Percentiles rank a stretch among this genome's conserved stretches.
These are phyloP conservation scores for Fusarium pininemorale DNA, from an alignment of 2,329 filamentous ascomycete genomes.

Conservation along the genomic window DNA sequence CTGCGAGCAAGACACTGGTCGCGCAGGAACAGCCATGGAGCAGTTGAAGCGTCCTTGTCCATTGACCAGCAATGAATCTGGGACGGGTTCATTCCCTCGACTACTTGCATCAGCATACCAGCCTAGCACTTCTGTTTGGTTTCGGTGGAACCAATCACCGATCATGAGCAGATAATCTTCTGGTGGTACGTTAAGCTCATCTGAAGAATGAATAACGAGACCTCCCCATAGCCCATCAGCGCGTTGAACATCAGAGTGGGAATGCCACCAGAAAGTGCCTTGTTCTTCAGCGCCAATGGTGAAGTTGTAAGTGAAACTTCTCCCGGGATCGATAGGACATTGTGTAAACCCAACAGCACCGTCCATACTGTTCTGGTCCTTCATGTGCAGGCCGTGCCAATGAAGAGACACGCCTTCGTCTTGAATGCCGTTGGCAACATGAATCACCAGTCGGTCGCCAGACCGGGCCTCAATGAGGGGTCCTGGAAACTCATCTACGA, in stretches of 20 bases:
- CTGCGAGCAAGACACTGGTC: background rate
- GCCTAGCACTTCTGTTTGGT: background rate
- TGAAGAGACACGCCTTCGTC: background rate
- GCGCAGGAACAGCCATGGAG: background rate
- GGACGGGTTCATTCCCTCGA: constrained; percentile 8
- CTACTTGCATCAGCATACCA: constrained; percentile 8
- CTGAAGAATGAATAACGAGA: background rate
- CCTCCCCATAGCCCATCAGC: constrained; percentile 6
- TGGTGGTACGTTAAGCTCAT: accelerated
- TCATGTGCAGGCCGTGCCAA: background rate
- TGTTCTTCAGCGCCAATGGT: background rate
- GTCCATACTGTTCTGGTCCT: background rate
- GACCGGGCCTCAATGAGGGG: background rate
- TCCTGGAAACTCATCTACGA: background rate
- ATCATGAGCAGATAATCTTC: background rate
- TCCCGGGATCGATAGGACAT: accelerated
- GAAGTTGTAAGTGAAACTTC: background rate
- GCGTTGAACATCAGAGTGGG: background rate
- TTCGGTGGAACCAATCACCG: background rate
- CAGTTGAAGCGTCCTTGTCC: background rate
- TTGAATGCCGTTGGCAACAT: background rate
- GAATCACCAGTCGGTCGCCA: background rate
- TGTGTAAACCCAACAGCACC: constrained; percentile 8
- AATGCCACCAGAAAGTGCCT: constrained; percentile 14
- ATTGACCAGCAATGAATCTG: background rate